Conservation (phyloP, 2,329 filamentous ascomycete genomes). For the Microdochium paspali region DNA sequence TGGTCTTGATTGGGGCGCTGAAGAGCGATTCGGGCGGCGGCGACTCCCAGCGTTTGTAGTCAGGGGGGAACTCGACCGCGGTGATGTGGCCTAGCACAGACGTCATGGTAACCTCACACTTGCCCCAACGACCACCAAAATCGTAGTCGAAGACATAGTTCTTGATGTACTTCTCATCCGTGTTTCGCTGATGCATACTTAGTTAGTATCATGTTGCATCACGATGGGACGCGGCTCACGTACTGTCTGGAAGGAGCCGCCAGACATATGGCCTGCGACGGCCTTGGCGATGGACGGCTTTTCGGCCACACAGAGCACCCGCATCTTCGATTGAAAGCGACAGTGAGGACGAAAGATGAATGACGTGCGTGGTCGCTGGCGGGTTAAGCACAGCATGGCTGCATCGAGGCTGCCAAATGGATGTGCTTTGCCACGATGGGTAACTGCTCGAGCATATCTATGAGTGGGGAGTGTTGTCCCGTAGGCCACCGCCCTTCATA, state of each 20-base stretch:
- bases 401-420: not conserved
- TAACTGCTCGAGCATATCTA: not conserved
- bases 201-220: slow-evolving; percentile 4
- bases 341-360: not conserved
- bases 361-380: not conserved
- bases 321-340: slow-evolving; percentile 28
- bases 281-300: slow-evolving; percentile 95
- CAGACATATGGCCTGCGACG: slow-evolving; percentile 80
- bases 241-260: slow-evolving; percentile 63
- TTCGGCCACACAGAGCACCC: slow-evolving; percentile 66
- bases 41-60: slow-evolving; percentile 71
- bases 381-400: not conserved
- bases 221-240: slow-evolving; percentile 20
- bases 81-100: slow-evolving; percentile 85
- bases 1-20: slow-evolving; percentile 63
- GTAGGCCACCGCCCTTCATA: not conserved
- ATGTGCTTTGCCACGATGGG: not conserved
- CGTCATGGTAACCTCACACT: slow-evolving; percentile 84
- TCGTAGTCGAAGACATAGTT: slow-evolving; percentile 91
- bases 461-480: not conserved
- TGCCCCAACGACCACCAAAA: slow-evolving; percentile 73
- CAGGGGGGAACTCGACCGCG: slow-evolving; percentile 62
- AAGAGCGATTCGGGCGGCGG: slow-evolving; percentile 76
- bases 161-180: slow-evolving; percentile 72
- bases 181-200: slow-evolving; percentile 45